A percentile compares a stretch with the other conserved stretches of the same genome.
phyloP scores from a whole-genome alignment of 2,329 filamentous ascomycete genomes.

The Pyricularia grisea region DNA sequence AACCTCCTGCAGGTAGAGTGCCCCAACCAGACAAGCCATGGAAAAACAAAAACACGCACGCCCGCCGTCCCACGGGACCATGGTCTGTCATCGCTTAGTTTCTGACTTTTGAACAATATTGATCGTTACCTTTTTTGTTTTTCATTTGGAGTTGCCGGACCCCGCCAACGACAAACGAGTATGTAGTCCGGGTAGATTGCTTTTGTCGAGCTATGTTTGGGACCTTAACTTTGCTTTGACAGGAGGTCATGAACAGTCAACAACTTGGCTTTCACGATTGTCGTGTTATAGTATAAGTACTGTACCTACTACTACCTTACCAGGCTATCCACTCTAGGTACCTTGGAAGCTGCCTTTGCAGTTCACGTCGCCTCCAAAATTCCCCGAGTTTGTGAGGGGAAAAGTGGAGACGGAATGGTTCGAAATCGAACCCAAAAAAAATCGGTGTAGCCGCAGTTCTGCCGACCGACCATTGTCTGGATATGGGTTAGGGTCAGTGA shows the following conservation, averaged over 20 bases:
- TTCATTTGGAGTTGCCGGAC: background rate
- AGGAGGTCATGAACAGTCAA: no score
- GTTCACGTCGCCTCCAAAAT: background rate
- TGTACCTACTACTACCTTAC: background rate
- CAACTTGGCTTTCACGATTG: no score
- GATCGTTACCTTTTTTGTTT: background rate
- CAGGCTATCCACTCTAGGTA: background rate
- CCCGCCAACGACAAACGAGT: background rate
- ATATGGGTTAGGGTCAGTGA: no score
- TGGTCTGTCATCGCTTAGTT: background rate
- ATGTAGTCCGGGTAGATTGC: background rate
- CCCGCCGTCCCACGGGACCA: background rate
- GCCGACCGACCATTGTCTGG: no score
- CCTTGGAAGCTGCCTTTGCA: background rate
- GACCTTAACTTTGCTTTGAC: no score
- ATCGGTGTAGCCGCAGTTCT: no score
- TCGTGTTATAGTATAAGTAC: no score
- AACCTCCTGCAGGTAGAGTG: background rate
- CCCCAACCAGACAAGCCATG: background rate
- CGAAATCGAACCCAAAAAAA: background rate
- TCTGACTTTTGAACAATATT: background rate
- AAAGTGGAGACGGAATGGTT: background rate
- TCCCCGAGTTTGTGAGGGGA: background rate
- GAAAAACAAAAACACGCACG: conserved; percentile 4
- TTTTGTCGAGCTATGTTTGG: background rate